Evolutionary conservation across 331 rosid species (phyloP), one percentile per base, ranked within the genome.

Genomic region (Saraca asoca): DNA sequence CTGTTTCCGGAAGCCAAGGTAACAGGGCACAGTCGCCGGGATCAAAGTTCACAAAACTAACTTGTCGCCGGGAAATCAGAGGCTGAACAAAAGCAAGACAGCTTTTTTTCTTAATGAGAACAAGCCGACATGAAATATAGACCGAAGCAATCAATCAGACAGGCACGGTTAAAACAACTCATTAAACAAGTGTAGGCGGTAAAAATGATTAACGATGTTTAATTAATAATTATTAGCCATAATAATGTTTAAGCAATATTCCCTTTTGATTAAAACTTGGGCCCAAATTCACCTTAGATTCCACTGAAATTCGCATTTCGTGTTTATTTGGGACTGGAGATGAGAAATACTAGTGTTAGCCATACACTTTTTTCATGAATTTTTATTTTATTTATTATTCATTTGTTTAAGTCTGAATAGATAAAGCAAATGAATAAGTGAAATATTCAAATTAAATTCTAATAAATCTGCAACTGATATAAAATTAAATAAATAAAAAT

Each of bases 1-100:
- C 7, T 29, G 17, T 31, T 71, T 63, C 75, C 69, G 79, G 68
- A 77, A 73, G 53, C 57, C 46, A 53, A 56, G 83, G 69, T 69
- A 72, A 58, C 65, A 75, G 65, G 62, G 72, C 66, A 77, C 37
- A 71, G 87, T 79, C 73, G 68, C 62, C 50, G 61, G 67, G 85
- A 82, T 80, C 82, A 74, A 81, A 75, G 76, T 57, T 60, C 80
- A 71, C 54, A 73, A 74, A 75, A 87, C 92, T 78, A 84, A 87
- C 79, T 83, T 85, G 95, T 85, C 91, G 85, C 92, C 91, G 91
- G 77, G 75, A 81, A 87, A 79, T 83, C 88, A 85, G 85, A 85
- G 64, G 65, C 77, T 65, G 48, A 72, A 61, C 67, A 59, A 72
- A 79, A 80, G 84, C 62, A 81, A 78, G 84, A 79, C 79, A 75